Evolutionary conservation across 2,329 filamentous ascomycete species (phyloP).

Genomic region (Apiospora kogelbergensis): DNA sequence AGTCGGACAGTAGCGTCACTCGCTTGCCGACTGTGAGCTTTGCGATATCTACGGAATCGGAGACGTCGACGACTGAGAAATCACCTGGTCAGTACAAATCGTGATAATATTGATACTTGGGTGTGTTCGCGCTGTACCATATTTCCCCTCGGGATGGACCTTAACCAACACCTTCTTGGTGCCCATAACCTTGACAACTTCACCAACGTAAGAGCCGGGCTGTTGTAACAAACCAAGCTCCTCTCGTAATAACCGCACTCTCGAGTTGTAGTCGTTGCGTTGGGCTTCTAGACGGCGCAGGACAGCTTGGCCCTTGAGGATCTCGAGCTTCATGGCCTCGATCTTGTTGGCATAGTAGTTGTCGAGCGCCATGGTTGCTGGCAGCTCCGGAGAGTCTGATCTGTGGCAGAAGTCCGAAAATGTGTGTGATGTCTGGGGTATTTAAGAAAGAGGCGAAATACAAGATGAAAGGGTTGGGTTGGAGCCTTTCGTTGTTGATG

Average conservation of each 20-base stretch:
- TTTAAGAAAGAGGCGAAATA: background rate
- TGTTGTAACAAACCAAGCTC: slow-evolving; percentile 95
- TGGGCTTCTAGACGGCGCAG: slow-evolving; percentile 94
- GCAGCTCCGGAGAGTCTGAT: slow-evolving; percentile 19
- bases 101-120: background rate
- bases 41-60: slow-evolving; percentile 88
- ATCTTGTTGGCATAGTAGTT: slow-evolving; percentile 99
- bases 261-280: slow-evolving; percentile 98
- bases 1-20: slow-evolving; percentile 93
- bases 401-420: background rate
- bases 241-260: slow-evolving; percentile 90
- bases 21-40: slow-evolving; percentile 98
- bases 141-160: slow-evolving; percentile 99
- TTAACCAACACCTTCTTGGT: slow-evolving; percentile 99
- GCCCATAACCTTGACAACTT: slow-evolving; percentile 99
- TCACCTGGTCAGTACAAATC: slow-evolving; percentile 21
- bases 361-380: slow-evolving; percentile 88
- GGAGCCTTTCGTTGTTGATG: background rate
- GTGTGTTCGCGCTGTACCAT: slow-evolving; percentile 61
- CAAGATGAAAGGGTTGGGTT: background rate
- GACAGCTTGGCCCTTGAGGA: slow-evolving; percentile 96
- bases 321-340: slow-evolving; percentile 99
- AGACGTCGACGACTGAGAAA: slow-evolving; percentile 82
- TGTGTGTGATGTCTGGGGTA: background rate
- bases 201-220: slow-evolving; percentile 95